Evolutionary conservation across 2,329 filamentous ascomycete species (phyloP).

Genomic region (Arthroderma sp.): DNA sequence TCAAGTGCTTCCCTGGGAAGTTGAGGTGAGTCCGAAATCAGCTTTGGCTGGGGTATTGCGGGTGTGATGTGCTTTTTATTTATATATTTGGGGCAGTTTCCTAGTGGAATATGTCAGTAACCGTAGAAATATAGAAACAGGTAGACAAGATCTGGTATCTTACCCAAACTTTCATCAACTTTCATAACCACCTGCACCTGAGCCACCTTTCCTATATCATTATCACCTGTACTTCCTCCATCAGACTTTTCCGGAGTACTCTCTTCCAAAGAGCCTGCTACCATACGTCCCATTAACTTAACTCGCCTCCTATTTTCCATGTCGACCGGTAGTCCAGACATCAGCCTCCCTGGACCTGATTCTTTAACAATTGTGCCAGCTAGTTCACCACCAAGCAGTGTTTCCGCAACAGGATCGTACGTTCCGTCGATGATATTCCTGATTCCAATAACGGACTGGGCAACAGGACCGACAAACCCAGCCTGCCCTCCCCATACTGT

Average conservation of each 20-base stretch:
- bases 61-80: conserved; percentile 57
- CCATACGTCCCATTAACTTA: conserved; percentile 59
- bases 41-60: conserved; percentile 42
- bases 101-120: conserved; percentile 24
- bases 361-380: conserved; percentile 35
- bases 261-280: conserved; percentile 46
- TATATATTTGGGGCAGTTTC: conserved; percentile 80
- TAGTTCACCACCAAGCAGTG: conserved; percentile 42
- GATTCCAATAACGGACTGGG: conserved; percentile 52
- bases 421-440: conserved; percentile 47
- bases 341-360: conserved; percentile 36
- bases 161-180: conserved; percentile 56
- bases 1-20: conserved; percentile 45
- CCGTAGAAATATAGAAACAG: not conserved
- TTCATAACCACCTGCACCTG: conserved; percentile 50
- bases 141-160: conserved; percentile 13
- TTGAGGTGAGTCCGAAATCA: conserved; percentile 37
- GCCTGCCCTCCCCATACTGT: conserved; percentile 63
- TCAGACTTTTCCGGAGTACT: conserved; percentile 20
- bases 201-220: conserved; percentile 20
- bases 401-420: conserved; percentile 58
- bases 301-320: conserved; percentile 57
- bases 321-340: conserved; percentile 52
- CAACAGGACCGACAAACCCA: conserved; percentile 54
- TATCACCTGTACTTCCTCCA: conserved; percentile 8